Evolutionary conservation across 2,329 filamentous ascomycete species (phyloP).

Genomic region (Volutella citrinella): DNA sequence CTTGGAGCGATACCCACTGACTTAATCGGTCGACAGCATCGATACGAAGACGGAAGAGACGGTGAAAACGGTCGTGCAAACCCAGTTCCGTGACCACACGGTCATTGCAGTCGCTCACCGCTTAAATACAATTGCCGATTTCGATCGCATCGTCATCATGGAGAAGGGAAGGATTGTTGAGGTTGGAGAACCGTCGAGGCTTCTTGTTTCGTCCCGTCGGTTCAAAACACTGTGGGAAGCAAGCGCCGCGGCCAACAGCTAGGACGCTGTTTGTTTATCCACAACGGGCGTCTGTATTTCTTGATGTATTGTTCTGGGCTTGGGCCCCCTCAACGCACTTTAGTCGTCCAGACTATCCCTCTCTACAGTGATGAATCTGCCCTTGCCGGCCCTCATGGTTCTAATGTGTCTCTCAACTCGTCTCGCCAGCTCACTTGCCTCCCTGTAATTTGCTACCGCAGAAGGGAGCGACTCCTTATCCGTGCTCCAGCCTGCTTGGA

Average conservation of each 20-base stretch:
- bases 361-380: conserved; percentile 48
- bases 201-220: conserved; percentile 14
- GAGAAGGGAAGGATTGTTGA: conserved; percentile 25
- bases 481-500: conserved; percentile 43
- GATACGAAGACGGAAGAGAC: conserved; percentile 31
- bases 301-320: no score
- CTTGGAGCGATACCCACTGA: conserved; percentile 10
- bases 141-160: conserved; percentile 27
- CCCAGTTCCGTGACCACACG: conserved; percentile 42
- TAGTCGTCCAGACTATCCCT: conserved; percentile 33
- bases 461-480: conserved; percentile 30
- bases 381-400: conserved; percentile 43
- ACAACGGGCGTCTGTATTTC: no score
- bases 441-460: conserved; percentile 31
- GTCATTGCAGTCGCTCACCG: conserved; percentile 45
- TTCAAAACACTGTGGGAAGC: no score
- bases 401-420: conserved; percentile 48
- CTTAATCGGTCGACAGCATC: conserved; percentile 22
- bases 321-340: no score
- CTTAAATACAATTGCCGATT: conserved; percentile 40
- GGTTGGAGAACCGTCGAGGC: conserved; percentile 20
- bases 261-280: no score
- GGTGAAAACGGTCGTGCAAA: conserved; percentile 32
- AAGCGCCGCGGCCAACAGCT: no score
- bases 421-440: conserved; percentile 36